Evolutionary conservation across 106 monocot genomes (phyloP), one percentile per base, ranked within the genome.

Genomic region (Iris macrosiphon): DNA sequence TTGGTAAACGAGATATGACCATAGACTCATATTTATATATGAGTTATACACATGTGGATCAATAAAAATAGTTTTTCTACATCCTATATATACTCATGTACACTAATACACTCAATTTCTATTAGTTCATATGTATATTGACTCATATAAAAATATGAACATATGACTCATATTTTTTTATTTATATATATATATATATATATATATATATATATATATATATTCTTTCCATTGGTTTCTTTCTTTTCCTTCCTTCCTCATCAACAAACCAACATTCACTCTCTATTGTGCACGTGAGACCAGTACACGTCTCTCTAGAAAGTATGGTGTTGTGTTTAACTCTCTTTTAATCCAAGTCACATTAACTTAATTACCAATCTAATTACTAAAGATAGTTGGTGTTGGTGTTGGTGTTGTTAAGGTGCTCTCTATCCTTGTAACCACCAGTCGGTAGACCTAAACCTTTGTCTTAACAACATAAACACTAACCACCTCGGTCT

Each of bases 391-490:
- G 43, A 19, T 43, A 4, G 43, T 18, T 14, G 28, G 33, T 50
- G 65, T 59, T 33, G 43, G 60, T 61, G 61, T 25, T 63, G 55
- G 38, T 55, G 33, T 71, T 66, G 77, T 81, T 81, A 75, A 71
- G 73, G 68, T 61, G 70, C 73, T 68, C 62, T 44, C 49, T 28
- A 75, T 79, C 79, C n/a, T 50, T 40, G 65, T 83, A 88, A 88
- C 88, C 31, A 88, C 88, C 83, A 79, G 88, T 83, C 55, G 83
- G 82, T 88, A 67, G 74, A 88, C 83, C 88, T 79, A 83, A 88
- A 76, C 67, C 75, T 57, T 59, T 63, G 47, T 46, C 74, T 74
- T 75, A 63, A 75, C 20, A 12, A 50, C 26, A n/a, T 23, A 19
- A 22, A 19, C 64, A 45, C 35, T 16, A 6, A 6, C 18, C 20